Evolutionary conservation across 148 eudicot genomes (phyloP).

Genomic region (Selenicereus undatus): DNA sequence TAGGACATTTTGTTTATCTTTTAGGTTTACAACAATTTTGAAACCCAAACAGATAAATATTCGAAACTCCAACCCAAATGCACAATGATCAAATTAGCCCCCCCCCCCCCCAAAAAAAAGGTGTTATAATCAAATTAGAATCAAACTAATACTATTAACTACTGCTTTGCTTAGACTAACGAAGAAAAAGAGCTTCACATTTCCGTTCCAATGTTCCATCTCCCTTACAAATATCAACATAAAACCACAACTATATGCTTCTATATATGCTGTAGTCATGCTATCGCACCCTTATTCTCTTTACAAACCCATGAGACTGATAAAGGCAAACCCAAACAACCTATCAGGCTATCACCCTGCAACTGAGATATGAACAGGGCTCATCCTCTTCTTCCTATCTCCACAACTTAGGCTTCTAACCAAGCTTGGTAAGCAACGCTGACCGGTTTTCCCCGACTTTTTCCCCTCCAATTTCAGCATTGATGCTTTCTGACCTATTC

Average conservation of each 20-base stretch:
- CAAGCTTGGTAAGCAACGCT: constrained; percentile 35
- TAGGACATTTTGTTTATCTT: too few species aligned
- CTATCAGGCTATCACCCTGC: neutral
- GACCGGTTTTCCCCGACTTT: constrained; percentile 2
- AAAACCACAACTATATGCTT: constrained; percentile 3
- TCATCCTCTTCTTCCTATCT: constrained; percentile 28
- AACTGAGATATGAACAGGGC: constrained; percentile 20
- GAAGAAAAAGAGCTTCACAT: neutral
- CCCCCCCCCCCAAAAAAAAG: neutral
- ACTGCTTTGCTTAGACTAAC: neutral
- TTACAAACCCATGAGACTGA: constrained; percentile 5
- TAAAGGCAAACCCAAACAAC: neutral
- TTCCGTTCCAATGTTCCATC: neutral
- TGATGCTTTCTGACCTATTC: neutral
- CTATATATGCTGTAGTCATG: neutral
- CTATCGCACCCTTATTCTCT: neutral
- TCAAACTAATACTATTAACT: neutral
- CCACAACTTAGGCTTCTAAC: constrained; percentile 30
- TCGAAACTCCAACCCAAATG: too few species aligned
- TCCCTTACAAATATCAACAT: neutral
- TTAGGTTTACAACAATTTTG: too few species aligned
- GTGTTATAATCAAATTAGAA: neutral
- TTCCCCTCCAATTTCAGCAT: neutral
- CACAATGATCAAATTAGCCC: too few species aligned
- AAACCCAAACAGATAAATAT: too few species aligned